phyloP scores from a whole-genome alignment of 2,329 filamentous ascomycete genomes.

The Dactylonectria macrodidyma region DNA sequence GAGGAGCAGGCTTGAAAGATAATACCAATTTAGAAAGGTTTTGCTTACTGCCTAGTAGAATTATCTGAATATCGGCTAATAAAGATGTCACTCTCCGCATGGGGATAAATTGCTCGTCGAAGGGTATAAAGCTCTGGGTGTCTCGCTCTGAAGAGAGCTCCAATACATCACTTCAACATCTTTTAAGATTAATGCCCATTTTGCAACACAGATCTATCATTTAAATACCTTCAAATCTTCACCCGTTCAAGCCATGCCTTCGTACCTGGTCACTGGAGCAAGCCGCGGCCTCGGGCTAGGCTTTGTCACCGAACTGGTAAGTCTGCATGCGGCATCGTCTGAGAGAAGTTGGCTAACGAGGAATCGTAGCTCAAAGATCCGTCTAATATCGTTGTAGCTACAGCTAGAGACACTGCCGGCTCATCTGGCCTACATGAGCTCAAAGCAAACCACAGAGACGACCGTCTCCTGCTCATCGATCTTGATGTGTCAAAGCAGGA shows the following conservation, averaged over 20 bases:
- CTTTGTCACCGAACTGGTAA: conserved; percentile 38
- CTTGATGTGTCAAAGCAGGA: conserved; percentile 22
- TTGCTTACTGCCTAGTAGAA: too few relatives aligned
- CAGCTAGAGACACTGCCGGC: conserved; percentile 34
- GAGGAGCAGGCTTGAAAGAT: too few relatives aligned
- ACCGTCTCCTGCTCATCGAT: conserved; percentile 18
- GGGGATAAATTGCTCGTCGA: too few relatives aligned
- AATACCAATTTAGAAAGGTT: too few relatives aligned
- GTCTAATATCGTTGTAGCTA: conserved; percentile 40
- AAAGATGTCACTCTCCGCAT: too few relatives aligned
- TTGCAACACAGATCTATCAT: too few relatives aligned
- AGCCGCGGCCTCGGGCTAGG: conserved; percentile 44
- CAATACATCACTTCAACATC: too few relatives aligned
- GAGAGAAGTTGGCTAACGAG: neutral
- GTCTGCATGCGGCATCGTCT: neutral
- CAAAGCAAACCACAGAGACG: conserved; percentile 18
- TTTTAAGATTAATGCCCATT: too few relatives aligned
- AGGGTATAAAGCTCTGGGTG: too few relatives aligned
- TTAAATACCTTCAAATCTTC: too few relatives aligned
- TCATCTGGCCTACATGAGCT: conserved; percentile 33
- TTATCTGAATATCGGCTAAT: too few relatives aligned
- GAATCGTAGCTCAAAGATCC: conserved; percentile 38
- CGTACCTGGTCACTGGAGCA: conserved; percentile 40
- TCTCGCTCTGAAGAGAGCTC: too few relatives aligned
- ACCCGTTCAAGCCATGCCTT: conserved; percentile 25